Evolutionary conservation across 495 filamentous ascomycete genomes (phyloP).

Genomic region (Neurospora tetrasperma): DNA sequence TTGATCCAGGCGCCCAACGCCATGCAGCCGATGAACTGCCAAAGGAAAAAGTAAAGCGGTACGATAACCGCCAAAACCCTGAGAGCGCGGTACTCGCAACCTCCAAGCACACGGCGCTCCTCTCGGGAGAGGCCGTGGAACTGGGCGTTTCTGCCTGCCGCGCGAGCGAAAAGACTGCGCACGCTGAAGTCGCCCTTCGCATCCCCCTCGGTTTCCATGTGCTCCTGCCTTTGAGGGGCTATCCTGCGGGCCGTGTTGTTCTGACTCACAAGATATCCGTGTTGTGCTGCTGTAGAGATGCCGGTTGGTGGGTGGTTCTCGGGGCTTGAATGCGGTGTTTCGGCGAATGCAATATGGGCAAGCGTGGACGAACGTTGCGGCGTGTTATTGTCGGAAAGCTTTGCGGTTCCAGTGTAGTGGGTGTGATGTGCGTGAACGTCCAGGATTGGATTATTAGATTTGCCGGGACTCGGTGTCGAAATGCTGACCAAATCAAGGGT

Average conservation of each 20-base stretch:
- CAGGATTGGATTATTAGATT: neutral
- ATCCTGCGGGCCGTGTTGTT: neutral
- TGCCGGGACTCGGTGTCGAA: neutral
- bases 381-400: neutral
- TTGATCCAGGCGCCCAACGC: conserved; percentile 64
- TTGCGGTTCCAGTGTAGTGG: neutral
- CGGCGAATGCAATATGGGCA: conserved; percentile 18
- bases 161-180: conserved; percentile 20
- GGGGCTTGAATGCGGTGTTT: conserved; percentile 5
- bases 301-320: neutral
- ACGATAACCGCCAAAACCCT: conserved; percentile 62
- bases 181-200: conserved; percentile 7
- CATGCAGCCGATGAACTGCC: conserved; percentile 60
- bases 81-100: conserved; percentile 71
- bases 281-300: conserved; percentile 4
- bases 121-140: conserved; percentile 57
- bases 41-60: conserved; percentile 60
- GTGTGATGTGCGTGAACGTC: neutral
- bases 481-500: neutral
- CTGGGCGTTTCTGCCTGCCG: conserved; percentile 59
- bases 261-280: neutral
- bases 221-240: neutral
- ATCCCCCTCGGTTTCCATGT: neutral
- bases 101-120: conserved; percentile 65
- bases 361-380: neutral